Evolutionary conservation across 345 rosid species (phyloP).

Genomic region (Barbarea vulgaris): DNA sequence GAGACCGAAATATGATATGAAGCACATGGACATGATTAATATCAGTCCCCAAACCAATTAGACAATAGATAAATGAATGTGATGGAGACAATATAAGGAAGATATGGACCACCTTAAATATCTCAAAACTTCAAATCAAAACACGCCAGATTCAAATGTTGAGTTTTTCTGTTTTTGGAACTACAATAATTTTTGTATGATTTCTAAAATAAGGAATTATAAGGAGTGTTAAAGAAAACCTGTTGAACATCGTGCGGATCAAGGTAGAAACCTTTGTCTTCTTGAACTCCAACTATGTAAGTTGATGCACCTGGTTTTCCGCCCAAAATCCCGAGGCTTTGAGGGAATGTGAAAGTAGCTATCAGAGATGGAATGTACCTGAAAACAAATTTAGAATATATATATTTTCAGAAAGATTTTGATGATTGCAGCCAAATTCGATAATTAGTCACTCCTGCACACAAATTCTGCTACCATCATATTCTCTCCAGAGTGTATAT

Average conservation of each 20-base stretch:
- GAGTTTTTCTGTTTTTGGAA: background rate
- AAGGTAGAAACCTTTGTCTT: constrained; percentile 76
- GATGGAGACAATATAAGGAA: constrained; percentile 9
- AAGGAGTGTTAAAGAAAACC: constrained; percentile 26
- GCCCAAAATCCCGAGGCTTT: constrained; percentile 93
- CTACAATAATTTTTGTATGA: background rate
- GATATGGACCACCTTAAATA: constrained; percentile 27
- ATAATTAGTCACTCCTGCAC: constrained; percentile 33
- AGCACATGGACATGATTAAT: constrained; percentile 29
- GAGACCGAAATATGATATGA: constrained; percentile 12
- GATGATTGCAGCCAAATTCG: constrained; percentile 60
- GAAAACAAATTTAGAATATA: constrained; percentile 43
- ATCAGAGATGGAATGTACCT: constrained; percentile 87
- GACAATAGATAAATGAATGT: constrained; percentile 10
- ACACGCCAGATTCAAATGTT: background rate
- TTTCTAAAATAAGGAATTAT: background rate
- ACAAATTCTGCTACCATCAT: constrained; percentile 59
- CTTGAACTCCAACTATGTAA: constrained; percentile 93
- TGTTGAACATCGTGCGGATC: constrained; percentile 89
- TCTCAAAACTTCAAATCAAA: constrained; percentile 16
- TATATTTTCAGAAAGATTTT: constrained; percentile 66
- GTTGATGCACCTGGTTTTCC: constrained; percentile 97
- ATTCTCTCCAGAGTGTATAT: constrained; percentile 68
- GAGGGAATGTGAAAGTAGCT: constrained; percentile 83
- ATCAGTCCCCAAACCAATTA: constrained; percentile 13